Evolutionary conservation across 2,329 filamentous ascomycete species (phyloP).

Genomic region (Chaetomiaceae sp.): DNA sequence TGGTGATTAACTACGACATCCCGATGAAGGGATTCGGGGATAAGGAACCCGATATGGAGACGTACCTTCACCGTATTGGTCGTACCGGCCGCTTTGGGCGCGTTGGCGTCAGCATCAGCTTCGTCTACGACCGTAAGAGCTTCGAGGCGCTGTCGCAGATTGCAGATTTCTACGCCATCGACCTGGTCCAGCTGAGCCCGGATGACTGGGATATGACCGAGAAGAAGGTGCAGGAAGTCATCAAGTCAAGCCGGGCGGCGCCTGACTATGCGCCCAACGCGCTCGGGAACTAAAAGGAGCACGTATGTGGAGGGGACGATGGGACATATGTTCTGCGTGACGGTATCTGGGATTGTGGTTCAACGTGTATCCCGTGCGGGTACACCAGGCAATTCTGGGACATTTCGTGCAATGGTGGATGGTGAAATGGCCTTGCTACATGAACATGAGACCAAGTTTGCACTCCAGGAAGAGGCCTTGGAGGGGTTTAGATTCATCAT

Average conservation of each 20-base stretch:
- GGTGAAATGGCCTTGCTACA: conserved; percentile 5
- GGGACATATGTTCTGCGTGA: not conserved
- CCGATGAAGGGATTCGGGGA: conserved; percentile 73
- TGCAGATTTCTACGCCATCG: conserved; percentile 71
- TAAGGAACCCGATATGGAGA: conserved; percentile 82
- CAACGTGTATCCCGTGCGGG: not conserved
- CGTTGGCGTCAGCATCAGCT: conserved; percentile 92
- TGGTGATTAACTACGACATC: conserved; percentile 97
- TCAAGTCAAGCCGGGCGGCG: conserved; percentile 27
- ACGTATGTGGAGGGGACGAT: not conserved
- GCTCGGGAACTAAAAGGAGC: conserved; percentile 13
- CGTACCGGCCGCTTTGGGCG: conserved; percentile 95
- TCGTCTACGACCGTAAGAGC: conserved; percentile 81
- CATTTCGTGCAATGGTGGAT: not conserved
- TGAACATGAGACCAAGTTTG: conserved; percentile 12
- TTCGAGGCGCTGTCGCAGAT: conserved; percentile 79
- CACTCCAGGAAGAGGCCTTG: conserved; percentile 7
- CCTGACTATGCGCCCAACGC: conserved; percentile 31
- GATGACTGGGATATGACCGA: conserved; percentile 91
- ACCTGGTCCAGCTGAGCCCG: conserved; percentile 75
- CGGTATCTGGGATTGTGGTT: not conserved
- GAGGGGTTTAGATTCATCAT: conserved; percentile 1
- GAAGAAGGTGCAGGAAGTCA: conserved; percentile 47
- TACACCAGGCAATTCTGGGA: not conserved
- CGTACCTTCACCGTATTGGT: conserved; percentile 95